Evolutionary conservation across 176 grass and related monocot species (phyloP), one percentile per base, ranked within the genome.

Genomic region (Pontederia paniculata): DNA sequence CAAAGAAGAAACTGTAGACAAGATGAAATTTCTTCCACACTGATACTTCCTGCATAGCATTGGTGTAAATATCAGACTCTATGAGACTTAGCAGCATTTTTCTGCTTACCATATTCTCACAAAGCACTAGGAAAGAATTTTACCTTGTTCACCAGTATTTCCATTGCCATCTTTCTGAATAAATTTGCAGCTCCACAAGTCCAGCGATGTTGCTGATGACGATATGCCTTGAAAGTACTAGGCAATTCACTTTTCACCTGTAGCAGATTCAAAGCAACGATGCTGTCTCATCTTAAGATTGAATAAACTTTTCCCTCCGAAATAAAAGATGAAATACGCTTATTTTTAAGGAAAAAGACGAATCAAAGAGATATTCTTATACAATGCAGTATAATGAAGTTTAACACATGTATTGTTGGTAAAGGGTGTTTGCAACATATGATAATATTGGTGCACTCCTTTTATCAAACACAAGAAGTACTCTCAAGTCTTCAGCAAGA

Each of bases 1-100:
- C 75, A 58, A 97, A 90, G 81, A 97, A 97, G 79, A 97, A 97
- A 70, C 77, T 97, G 93, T 97, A 98, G 69, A 85, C 61, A 44
- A 98, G 65, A 77, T 91, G 81, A 63, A 90, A 67, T 66, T 87
- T 98, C 86, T 68, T 80, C 86, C 76, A 98, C 58, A 81, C 23
- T 21, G 93, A 81, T 10, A 98, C 86, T 43, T 88, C 86, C 86
- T 98, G 83, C 46, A 45, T 70, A 58, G 84, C 17, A 55, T 25
- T 5, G 42, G 73, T 42, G 4, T 21, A 65, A 17, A 65, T 2
- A 47, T 50, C 20, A 18, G 45, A 28, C 6, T 9, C 10, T 19
- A 10, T 43, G 57, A 11, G 2, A 13, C 9, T 17, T n/a, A n/a
- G n/a, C n/a, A n/a, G n/a, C n/a, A n/a, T 10, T 21, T 11, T 5